phyloP scores from a whole-genome alignment of 495 filamentous ascomycete species.

The Lasiosphaeris hirsuta region DNA sequence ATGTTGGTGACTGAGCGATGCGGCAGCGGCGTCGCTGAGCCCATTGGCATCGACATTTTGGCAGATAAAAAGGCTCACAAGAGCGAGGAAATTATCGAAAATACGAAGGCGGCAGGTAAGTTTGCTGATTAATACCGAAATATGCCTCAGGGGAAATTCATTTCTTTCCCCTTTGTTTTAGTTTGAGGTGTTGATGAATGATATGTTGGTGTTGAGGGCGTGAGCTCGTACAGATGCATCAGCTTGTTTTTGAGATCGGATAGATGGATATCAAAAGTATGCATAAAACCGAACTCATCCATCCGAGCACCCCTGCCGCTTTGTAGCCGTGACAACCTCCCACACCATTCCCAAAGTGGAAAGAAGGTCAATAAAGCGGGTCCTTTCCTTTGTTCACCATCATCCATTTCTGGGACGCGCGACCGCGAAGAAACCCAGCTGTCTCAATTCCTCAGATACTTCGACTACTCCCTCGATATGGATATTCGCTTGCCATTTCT shows the following conservation, averaged over 20 bases:
- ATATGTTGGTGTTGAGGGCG: too few relatives aligned
- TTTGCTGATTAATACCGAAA: too few relatives aligned
- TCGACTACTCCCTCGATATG: neutral
- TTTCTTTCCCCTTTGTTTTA: too few relatives aligned
- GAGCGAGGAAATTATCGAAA: neutral
- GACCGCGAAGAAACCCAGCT: neutral
- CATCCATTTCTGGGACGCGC: neutral
- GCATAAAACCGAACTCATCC: neutral
- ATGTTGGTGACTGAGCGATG: conserved; percentile 53
- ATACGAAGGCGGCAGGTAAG: too few relatives aligned
- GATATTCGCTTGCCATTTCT: too few relatives aligned
- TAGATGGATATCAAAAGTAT: neutral
- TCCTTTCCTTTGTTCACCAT: conserved; percentile 1
- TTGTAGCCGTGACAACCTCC: conserved; percentile 18
- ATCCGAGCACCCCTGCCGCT: neutral
- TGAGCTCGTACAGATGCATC: too few relatives aligned
- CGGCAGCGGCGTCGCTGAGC: conserved; percentile 30
- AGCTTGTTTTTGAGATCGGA: too few relatives aligned
- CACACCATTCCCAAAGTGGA: conserved; percentile 17
- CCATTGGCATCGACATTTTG: conserved; percentile 25
- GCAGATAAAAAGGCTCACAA: neutral
- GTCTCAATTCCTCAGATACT: neutral
- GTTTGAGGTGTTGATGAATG: too few relatives aligned
- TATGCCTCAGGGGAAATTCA: too few relatives aligned
- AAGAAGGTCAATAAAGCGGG: conserved; percentile 29